Evolutionary conservation across 1,284 basidiomycete genomes (phyloP).

Genomic region (Athelia sp.): DNA sequence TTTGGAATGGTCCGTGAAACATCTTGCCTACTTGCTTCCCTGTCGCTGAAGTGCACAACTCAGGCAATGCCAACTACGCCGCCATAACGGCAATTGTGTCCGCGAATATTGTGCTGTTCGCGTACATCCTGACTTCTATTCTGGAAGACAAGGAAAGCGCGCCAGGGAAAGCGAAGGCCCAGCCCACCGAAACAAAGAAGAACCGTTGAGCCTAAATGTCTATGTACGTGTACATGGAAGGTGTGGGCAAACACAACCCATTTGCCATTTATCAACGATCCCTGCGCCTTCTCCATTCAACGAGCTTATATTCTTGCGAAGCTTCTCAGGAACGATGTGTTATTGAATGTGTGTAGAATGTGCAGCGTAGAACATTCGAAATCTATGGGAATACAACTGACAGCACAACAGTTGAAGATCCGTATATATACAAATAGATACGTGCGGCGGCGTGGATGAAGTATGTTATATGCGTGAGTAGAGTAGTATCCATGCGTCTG

Average conservation of each 20-base stretch:
- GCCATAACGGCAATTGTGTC: constrained; percentile 80
- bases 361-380: too few species aligned
- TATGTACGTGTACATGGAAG: too few species aligned
- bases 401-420: too few species aligned
- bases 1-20: constrained; percentile 55
- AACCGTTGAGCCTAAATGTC: too few species aligned
- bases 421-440: neutral
- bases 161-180: neutral
- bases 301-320: too few species aligned
- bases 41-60: neutral
- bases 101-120: constrained; percentile 77
- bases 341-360: too few species aligned
- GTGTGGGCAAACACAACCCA: too few species aligned
- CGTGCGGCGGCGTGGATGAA: constrained; percentile 2
- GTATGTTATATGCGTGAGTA: constrained; percentile 7
- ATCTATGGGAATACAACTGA: too few species aligned
- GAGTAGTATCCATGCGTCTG: constrained; percentile 5
- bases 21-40: neutral
- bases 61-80: constrained; percentile 78
- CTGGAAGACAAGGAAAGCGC: constrained; percentile 54
- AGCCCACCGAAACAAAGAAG: constrained; percentile 2
- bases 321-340: too few species aligned
- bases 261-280: too few species aligned
- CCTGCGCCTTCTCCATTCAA: too few species aligned
- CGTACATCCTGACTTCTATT: constrained; percentile 75